These are phyloP conservation scores for Leccinum uliginosum DNA, from an alignment of 768 basidiomycete species.

Conservation along the genomic window DNA sequence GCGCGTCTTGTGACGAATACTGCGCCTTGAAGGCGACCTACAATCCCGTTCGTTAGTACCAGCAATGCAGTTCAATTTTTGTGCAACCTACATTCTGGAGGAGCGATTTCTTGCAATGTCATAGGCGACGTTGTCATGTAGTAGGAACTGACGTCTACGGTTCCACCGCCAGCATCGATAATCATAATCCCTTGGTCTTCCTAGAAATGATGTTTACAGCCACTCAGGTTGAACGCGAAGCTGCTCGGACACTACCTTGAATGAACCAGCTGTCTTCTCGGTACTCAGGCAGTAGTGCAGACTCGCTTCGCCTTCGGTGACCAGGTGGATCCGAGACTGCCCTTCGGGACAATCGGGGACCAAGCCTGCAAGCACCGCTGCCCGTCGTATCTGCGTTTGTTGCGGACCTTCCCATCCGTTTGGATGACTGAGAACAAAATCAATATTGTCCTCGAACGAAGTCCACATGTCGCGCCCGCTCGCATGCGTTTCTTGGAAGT, in stretches of 20 bases:
- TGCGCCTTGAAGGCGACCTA: constrained; percentile 49
- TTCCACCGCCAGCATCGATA: constrained; percentile 63
- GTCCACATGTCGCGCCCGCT: constrained; percentile 39
- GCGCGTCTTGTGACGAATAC: constrained; percentile 48
- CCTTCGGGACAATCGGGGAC: constrained; percentile 35
- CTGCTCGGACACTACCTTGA: constrained; percentile 18
- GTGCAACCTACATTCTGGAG: constrained; percentile 36
- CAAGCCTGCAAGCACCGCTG: constrained; percentile 39
- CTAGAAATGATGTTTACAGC: constrained; percentile 22
- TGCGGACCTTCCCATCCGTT: constrained; percentile 47
- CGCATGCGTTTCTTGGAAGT: constrained; percentile 43
- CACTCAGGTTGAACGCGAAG: not conserved
- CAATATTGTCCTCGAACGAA: constrained; percentile 37
- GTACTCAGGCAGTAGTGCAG: constrained; percentile 44
- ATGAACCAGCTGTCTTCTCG: constrained; percentile 28
- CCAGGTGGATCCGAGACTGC: constrained; percentile 37
- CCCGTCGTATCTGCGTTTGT: constrained; percentile 41
- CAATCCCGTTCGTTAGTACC: not conserved
- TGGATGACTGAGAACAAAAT: constrained; percentile 46
- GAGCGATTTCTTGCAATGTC: constrained; percentile 47
- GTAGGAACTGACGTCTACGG: constrained; percentile 57
- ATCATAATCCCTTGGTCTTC: constrained; percentile 45
- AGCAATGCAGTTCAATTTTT: not conserved
- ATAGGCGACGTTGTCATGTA: constrained; percentile 31
- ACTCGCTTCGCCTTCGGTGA: constrained; percentile 53